Base-by-base conservation (phyloP, 805 yeast species). In the Blastobotrys terrestris region DNA sequence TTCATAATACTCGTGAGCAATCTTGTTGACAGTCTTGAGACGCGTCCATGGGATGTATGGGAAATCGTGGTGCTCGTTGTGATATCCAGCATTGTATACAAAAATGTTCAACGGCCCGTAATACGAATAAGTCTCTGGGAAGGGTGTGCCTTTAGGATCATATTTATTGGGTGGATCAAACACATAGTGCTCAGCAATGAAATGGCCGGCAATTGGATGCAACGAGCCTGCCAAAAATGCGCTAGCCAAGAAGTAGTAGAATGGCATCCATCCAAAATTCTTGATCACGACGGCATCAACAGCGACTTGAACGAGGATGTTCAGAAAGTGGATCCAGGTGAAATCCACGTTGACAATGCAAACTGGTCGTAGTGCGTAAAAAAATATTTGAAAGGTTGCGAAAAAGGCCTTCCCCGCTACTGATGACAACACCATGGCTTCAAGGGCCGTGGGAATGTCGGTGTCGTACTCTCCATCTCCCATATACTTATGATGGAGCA, bases 161-260 rank as follows among this genome's bases (percentile, higher is more conserved):
- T 68, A 58, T 14, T 77, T 76, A 35, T 68, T 65, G 19, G 77
- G 78, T 40, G 87, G 84, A 57, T 81, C 73, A 67, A 88, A 74
- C 13, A 88, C 81, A 64, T 87, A 88, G 67, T 90, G 97, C 66
- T 90, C 97, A n/a, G 96, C 92, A 58, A 90, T 87, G 69, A 90
- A 90, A 71, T 90, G 97, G 18, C 97, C 97, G 0, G 97, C 95
- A 55, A 89, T 83, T 22, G 97, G 97, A 64, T 90, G 97, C 64
- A 87, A 74, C 0, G 95, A 87, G 1, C 97, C 97, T 0, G 96
- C 96, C 50, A 90, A 72, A 65, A 90, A 87, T 0, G 95, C 84
- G 41, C 91, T 83, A 67, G 85, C 71, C 21, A 90, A 65, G 57
- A 90, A 78, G 67, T 90, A 90, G 42, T 71, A 64, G 43, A 86